These are phyloP conservation scores for Mycena latifolia DNA, from an alignment of 768 basidiomycete genomes.

Conservation along the genomic window DNA sequence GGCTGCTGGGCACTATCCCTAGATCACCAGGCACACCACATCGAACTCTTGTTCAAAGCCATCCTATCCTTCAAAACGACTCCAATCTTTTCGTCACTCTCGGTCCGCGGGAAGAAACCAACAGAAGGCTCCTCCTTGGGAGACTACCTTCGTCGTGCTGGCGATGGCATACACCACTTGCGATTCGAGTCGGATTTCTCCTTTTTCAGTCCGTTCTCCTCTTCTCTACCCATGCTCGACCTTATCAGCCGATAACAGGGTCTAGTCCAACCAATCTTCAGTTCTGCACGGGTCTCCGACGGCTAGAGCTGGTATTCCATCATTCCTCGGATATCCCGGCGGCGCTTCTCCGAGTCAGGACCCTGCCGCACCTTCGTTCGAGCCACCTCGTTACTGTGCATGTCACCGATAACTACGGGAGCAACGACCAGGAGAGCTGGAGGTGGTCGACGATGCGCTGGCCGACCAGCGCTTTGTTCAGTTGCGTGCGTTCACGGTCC, in stretches of 20 bases:
- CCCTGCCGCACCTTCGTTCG: not conserved
- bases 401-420: not conserved
- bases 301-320: not conserved
- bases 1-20: not conserved
- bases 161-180: not conserved
- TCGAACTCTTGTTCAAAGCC: not conserved
- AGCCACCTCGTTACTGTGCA: not conserved
- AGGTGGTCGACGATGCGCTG: not conserved
- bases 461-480: not conserved
- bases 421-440: not conserved
- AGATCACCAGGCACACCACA: not conserved
- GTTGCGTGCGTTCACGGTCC: not conserved
- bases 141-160: slow-evolving; percentile 12
- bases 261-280: not conserved
- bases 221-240: not conserved
- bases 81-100: slow-evolving; percentile 16
- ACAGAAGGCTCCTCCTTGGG: not conserved
- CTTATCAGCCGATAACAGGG: not conserved
- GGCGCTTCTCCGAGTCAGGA: not conserved
- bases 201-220: not conserved
- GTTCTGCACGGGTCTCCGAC: slow-evolving; percentile 1
- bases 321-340: not conserved
- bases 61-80: not conserved
- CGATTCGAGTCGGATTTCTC: not conserved
- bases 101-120: not conserved